Base-by-base conservation (phyloP, 73 alveolate genomes). In the Tetrahymena borealis region DNA sequence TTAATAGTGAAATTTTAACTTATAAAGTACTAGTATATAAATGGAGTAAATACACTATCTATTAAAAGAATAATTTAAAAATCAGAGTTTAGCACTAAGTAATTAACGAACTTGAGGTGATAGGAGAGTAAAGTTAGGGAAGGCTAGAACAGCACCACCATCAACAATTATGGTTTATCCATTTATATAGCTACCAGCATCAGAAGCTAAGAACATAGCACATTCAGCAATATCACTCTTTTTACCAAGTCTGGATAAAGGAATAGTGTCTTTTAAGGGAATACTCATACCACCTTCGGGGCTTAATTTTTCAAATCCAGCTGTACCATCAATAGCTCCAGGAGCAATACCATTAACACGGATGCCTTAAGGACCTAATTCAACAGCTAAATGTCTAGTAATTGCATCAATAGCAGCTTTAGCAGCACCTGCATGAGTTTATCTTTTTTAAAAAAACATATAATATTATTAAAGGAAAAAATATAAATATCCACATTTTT, bases 281-380 rank as follows among this genome's bases (percentile, higher is more conserved):
- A 42, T 35, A 16, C 78, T 91, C 95, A 33, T 41, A 18, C 97
- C 90, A 39, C 92, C 95, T 42, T 94, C 97, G 92, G 93, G 95
- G 38, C 96, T 96, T 31, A 97, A 93, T 92, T 98, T 95, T 39
- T 96, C 96, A 78, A 95, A 91, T 0, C 99, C 99, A 91, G 97
- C 99, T 33, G 99, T 96, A 38, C 98, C 98, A 36, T 79, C 98
- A 79, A 97, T 96, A 10, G 96, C 94, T 32, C 99, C 99, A 31
- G 99, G 99, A 1, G 97, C 97, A 28, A 97, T 93, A 4, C 98
- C 98, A 8, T 93, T 96, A 37, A 96, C 98, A 94, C 99, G 94
- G 28, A 97, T 97, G 31, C 95, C 94, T 77, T 95, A 78, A 0
- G 98, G 98, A 39, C 99, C 99, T 96, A 97, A 95, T 92, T 97